Evolutionary conservation across 805 yeast genomes (phyloP).

Genomic region (Saccharomycopsis sp.): DNA sequence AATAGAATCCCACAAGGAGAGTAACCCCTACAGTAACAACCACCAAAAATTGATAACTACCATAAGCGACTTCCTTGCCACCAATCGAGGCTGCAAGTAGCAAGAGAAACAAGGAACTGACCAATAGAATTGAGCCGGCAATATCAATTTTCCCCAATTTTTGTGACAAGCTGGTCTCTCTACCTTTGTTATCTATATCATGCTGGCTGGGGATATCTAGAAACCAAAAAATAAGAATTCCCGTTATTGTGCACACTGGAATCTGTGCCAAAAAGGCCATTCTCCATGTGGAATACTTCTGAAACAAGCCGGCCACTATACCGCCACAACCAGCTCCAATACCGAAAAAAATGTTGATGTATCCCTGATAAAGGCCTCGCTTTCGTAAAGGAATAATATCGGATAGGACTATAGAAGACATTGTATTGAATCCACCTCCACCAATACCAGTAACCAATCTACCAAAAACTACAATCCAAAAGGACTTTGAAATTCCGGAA

Average conservation of each 20-base stretch:
- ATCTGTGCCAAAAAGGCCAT: conserved; percentile 47
- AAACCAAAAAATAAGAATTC: conserved; percentile 31
- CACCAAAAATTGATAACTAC: conserved; percentile 32
- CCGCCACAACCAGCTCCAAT: conserved; percentile 75
- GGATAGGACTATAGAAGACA: conserved; percentile 67
- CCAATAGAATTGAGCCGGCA: conserved; percentile 41
- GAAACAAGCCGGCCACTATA: conserved; percentile 49
- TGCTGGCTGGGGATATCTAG: conserved; percentile 36
- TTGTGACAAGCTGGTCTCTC: not conserved
- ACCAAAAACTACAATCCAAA: conserved; percentile 43
- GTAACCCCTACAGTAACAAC: conserved; percentile 29
- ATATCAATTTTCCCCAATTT: conserved; percentile 54
- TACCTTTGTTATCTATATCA: conserved; percentile 21
- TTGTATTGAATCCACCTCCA: conserved; percentile 77
- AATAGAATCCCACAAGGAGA: conserved; percentile 36
- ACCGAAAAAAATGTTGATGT: conserved; percentile 70
- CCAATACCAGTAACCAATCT: conserved; percentile 79
- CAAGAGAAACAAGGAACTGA: conserved; percentile 37
- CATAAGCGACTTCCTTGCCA: conserved; percentile 40
- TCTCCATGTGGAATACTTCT: conserved; percentile 58
- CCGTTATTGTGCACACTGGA: conserved; percentile 41
- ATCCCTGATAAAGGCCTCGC: conserved; percentile 78
- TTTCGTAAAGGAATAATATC: conserved; percentile 73
- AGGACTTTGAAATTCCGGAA: conserved; percentile 45
- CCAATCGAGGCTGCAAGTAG: conserved; percentile 49